Conservation (phyloP, 495 filamentous ascomycete genomes). For the Penicillium coprophilum region DNA sequence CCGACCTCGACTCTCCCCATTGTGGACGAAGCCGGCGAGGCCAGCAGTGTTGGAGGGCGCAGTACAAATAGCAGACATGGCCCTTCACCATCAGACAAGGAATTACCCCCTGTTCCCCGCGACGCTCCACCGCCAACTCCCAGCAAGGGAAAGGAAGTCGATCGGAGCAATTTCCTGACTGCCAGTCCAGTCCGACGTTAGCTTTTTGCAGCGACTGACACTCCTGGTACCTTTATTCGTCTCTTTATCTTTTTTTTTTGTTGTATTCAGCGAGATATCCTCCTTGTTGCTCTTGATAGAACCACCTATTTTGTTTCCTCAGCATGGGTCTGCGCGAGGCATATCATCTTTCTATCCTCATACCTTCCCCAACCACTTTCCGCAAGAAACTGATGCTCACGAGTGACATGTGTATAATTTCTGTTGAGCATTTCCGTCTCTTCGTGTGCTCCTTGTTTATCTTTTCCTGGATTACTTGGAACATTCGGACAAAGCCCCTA, state of each 20-base stretch:
- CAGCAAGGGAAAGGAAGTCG: constrained; percentile 31
- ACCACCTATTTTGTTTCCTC: constrained; percentile 15
- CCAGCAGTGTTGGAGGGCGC: constrained; percentile 63
- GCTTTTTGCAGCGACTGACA: constrained; percentile 10
- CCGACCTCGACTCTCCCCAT: constrained; percentile 78
- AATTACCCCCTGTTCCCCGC: constrained; percentile 52
- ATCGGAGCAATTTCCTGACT: constrained; percentile 17
- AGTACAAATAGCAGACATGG: constrained; percentile 41
- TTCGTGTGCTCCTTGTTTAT: constrained; percentile 7
- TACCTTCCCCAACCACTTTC: constrained; percentile 5
- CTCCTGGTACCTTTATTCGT: constrained; percentile 10
- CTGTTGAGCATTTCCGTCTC: constrained; percentile 21
- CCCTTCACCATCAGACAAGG: constrained; percentile 46
- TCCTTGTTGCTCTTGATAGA: constrained; percentile 30
- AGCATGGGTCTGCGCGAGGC: constrained; percentile 25
- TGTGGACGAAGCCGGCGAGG: constrained; percentile 88
- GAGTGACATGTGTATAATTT: constrained; percentile 42
- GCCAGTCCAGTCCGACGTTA: constrained; percentile 8
- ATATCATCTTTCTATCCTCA: constrained; percentile 17
- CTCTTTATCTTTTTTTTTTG: constrained; percentile 26
- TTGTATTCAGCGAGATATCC: constrained; percentile 28
- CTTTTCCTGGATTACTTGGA: neutral
- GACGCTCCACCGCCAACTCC: constrained; percentile 18
- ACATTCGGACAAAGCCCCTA: neutral
- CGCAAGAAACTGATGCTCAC: constrained; percentile 36